A percentile compares a stretch with the other conserved stretches of the same genome.
These are phyloP conservation scores for Mrakia frigida DNA, from an alignment of 768 basidiomycete genomes.

Conservation along the genomic window DNA sequence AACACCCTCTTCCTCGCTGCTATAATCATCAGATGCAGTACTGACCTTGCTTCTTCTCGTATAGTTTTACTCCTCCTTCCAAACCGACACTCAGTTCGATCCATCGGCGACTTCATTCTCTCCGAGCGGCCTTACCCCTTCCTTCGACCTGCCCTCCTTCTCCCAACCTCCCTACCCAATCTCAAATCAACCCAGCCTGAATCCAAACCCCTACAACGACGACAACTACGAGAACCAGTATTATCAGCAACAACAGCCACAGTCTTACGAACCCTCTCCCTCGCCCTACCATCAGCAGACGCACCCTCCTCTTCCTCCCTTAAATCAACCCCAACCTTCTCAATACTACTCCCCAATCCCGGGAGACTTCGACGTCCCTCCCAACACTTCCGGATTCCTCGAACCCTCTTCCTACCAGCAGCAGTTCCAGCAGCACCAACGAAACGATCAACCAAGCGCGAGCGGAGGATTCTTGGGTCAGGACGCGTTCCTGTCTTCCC, in stretches of 20 bases:
- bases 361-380: not conserved
- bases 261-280: too few relatives aligned
- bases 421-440: not conserved
- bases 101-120: not conserved
- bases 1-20: not conserved
- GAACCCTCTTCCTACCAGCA: not conserved
- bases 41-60: not conserved
- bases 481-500: not conserved
- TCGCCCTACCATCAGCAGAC: too few relatives aligned
- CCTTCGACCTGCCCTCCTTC: not conserved
- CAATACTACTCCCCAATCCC: not conserved
- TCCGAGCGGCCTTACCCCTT: not conserved
- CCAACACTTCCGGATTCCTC: not conserved
- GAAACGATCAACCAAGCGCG: too few relatives aligned
- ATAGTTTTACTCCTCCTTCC: not conserved
- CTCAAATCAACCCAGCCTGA: not conserved
- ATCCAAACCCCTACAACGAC: not conserved
- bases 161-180: not conserved
- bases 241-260: not conserved
- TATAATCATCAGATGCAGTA: not conserved
- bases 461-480: not conserved
- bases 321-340: not conserved
- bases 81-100: slow-evolving; percentile 1
- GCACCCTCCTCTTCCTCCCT: not conserved
- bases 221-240: not conserved